Base-by-base conservation (phyloP, 768 basidiomycete species). In the Tulasnella sp. region DNA sequence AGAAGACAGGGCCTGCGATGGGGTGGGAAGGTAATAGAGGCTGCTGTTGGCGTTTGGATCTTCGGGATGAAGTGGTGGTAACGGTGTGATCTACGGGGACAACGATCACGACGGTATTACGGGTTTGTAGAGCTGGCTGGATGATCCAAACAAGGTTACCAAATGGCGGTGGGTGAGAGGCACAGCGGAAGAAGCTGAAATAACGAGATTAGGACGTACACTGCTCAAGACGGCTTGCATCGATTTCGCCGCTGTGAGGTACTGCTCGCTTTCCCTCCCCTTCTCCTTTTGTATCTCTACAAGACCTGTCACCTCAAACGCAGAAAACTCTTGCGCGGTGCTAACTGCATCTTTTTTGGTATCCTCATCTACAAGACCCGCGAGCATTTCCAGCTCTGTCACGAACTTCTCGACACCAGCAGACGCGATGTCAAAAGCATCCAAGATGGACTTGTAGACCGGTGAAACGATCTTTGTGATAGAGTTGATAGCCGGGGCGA, bases 251-350 rank as follows among this genome's bases (percentile, higher is more conserved):
- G 80, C 80, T 34, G 71, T 63, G 4, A 58, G 58, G 70, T 86
- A 86, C 65, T 82, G 76, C 51, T 78, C 76, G 68, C 84, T 84
- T 4, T 73, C 68, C 26, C 67, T 59, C 11, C 83, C 85, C 60
- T 78, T 72, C 5, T 68, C 68, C 13, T 70, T 62, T 26, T 78
- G 78, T 41, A 86, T 69, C 11, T 75, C 71, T 15, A 73, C 65
- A 4, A 89, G 73, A 17, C 75, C 75, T 0, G 74, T 71, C 43
- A 89, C 66, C 61, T 84, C 79, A 51, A 87, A 70, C 5, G 83
- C 84, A 27, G 81, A 84, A 63, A 89, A 89, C 19, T 65, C 68
- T 58, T 69, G 67, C n/a, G 52, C 34, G 15, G 73, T 70, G 43
- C 76, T 68, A 9, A 73, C 68, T 27, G 61, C 55, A 29, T 34